Evolutionary conservation across 495 filamentous ascomycete genomes (phyloP).

Genomic region (Trichoderma virens): DNA sequence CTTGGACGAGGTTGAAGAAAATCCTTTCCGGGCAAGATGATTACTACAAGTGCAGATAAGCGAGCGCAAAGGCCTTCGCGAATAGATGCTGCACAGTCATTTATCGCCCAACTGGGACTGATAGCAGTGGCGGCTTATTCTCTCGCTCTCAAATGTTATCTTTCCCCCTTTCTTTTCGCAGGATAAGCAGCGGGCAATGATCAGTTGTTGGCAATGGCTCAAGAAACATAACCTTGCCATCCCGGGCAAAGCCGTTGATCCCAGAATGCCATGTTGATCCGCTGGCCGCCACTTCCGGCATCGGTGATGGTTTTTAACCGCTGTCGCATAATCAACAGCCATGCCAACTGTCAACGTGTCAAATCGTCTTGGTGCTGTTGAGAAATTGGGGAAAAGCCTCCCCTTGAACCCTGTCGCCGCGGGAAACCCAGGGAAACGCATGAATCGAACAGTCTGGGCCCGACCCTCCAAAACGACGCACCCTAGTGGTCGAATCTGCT

Average conservation of each 20-base stretch:
- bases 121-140: not conserved
- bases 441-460: constrained; percentile 1
- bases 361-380: too few species aligned
- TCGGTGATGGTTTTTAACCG: not conserved
- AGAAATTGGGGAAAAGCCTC: not conserved
- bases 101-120: not conserved
- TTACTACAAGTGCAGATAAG: not conserved
- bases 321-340: not conserved
- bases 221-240: not conserved
- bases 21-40: not conserved
- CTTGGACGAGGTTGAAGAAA: not conserved
- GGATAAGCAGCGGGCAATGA: not conserved
- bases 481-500: not conserved
- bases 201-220: not conserved
- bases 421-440: not conserved
- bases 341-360: too few species aligned
- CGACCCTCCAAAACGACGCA: not conserved
- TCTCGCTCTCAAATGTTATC: not conserved
- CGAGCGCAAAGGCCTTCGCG: not conserved
- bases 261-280: not conserved
- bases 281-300: not conserved
- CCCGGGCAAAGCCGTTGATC: not conserved
- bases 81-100: not conserved
- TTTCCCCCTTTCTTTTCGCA: not conserved
- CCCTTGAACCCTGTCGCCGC: not conserved